These are phyloP conservation scores for Antarctomyces pellizariae DNA, from an alignment of 495 filamentous ascomycete species.

Conservation along the genomic window DNA sequence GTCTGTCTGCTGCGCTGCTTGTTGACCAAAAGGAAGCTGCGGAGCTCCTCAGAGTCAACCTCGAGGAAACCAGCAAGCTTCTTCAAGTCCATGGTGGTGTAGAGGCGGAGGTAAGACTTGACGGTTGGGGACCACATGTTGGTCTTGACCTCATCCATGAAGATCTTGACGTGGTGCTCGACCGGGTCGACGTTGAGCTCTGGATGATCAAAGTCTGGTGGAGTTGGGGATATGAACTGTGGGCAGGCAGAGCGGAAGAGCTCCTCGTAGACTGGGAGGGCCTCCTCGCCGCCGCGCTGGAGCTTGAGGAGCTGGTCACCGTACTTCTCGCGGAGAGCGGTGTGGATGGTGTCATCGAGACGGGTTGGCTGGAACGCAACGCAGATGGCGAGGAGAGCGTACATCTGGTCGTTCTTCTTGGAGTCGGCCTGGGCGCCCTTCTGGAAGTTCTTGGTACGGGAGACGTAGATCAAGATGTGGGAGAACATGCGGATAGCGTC, in stretches of 20 bases:
- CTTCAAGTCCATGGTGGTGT: constrained; percentile 97
- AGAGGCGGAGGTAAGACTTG: constrained; percentile 94
- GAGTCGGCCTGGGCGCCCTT: constrained; percentile 95
- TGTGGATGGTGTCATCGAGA: constrained; percentile 97
- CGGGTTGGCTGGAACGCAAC: constrained; percentile 91
- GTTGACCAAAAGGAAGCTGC: constrained; percentile 79
- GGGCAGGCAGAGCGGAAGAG: constrained; percentile 88
- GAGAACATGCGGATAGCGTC: constrained; percentile 99
- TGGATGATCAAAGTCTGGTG: constrained; percentile 90
- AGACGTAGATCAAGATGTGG: constrained; percentile 98
- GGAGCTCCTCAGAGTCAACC: constrained; percentile 74
- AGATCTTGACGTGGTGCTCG: constrained; percentile 88
- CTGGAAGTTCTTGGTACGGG: constrained; percentile 98
- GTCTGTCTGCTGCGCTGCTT: constrained; percentile 96
- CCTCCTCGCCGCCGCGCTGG: constrained; percentile 85
- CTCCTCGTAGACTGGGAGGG: constrained; percentile 89
- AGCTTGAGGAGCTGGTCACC: constrained; percentile 88
- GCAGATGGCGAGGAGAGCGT: constrained; percentile 93
- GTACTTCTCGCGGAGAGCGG: constrained; percentile 92
- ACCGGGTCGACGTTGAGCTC: constrained; percentile 86
- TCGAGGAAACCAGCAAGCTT: constrained; percentile 95
- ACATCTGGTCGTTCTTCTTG: constrained; percentile 99
- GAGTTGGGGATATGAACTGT: constrained; percentile 96
- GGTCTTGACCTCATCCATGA: constrained; percentile 97
- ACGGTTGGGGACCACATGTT: constrained; percentile 91